Conservation (phyloP, 176 grass and related monocot genomes). For the Phoenix dactylifera region DNA sequence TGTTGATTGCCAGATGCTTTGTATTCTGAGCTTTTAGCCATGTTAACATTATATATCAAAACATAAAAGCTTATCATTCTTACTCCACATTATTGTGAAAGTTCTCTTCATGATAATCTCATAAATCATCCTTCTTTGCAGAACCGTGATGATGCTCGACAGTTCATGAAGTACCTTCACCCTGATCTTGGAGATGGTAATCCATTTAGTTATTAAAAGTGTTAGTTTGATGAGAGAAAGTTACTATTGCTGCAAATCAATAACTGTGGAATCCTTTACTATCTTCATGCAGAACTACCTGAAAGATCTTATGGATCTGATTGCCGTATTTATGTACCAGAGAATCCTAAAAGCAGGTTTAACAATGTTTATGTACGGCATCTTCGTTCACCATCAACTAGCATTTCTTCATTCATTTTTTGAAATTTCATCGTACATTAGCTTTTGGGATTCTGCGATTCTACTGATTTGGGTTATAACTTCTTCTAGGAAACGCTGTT, state of each 20-base stretch:
- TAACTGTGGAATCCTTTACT: constrained; percentile 14
- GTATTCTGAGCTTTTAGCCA: no score
- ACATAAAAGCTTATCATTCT: no score
- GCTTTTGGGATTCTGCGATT: constrained; percentile 28
- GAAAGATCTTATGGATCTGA: constrained; percentile 97
- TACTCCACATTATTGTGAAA: no score
- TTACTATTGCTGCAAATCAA: constrained; percentile 7
- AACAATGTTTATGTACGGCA: constrained; percentile 98
- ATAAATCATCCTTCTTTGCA: no score
- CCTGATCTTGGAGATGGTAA: constrained; percentile 95
- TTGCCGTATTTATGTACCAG: constrained; percentile 96
- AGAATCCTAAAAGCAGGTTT: constrained; percentile 94
- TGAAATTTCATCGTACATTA: no score
- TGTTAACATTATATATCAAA: not conserved
- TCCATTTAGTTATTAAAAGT: constrained; percentile 5
- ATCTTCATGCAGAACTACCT: constrained; percentile 59
- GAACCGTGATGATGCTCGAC: constrained; percentile 90
- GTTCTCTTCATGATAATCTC: no score
- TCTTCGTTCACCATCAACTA: constrained; percentile 44
- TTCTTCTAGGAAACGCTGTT: constrained; percentile 96
- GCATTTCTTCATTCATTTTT: constrained; percentile 22
- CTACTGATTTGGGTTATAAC: constrained; percentile 61
- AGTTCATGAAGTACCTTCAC: constrained; percentile 97
- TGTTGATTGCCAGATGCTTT: no score
- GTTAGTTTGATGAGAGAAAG: constrained; percentile 1